A percentile compares a stretch with the other conserved stretches of the same genome.
Evolutionary conservation across 768 basidiomycete species (phyloP).

Genomic region (Russula lepida): DNA sequence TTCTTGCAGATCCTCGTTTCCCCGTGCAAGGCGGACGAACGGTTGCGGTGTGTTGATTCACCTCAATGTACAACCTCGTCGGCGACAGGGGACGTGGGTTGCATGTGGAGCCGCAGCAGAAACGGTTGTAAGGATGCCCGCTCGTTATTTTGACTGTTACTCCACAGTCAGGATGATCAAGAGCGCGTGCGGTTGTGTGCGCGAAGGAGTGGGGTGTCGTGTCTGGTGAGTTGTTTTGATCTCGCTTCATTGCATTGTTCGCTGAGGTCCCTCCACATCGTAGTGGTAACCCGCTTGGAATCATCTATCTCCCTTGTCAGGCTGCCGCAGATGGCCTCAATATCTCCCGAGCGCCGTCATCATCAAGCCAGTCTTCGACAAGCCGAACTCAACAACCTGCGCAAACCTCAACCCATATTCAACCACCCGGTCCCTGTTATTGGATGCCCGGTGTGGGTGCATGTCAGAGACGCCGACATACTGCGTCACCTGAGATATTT

Average conservation of each 20-base stretch:
- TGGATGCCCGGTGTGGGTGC: constrained; percentile 22
- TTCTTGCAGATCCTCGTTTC: constrained; percentile 17
- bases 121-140: constrained; percentile 48
- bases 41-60: constrained; percentile 62
- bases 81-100: constrained; percentile 47
- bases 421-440: constrained; percentile 26
- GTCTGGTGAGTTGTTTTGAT: constrained; percentile 37
- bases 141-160: constrained; percentile 47
- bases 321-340: constrained; percentile 47
- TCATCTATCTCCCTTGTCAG: constrained; percentile 51
- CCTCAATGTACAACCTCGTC: constrained; percentile 44
- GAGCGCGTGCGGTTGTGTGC: constrained; percentile 55
- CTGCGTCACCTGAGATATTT: constrained; percentile 1
- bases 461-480: constrained; percentile 3
- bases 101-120: constrained; percentile 46
- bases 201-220: constrained; percentile 61
- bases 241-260: too few relatives aligned
- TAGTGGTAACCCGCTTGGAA: constrained; percentile 60
- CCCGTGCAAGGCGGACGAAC: constrained; percentile 31
- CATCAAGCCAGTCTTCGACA: constrained; percentile 28
- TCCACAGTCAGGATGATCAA: constrained; percentile 42
- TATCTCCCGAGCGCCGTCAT: constrained; percentile 29
- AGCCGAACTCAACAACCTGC: constrained; percentile 29
- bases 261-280: constrained; percentile 11
- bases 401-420: constrained; percentile 12